Evolutionary conservation across 2,329 filamentous ascomycete species (phyloP), one percentile per base, ranked within the genome.

Genomic region (Curvularia hawaiiensis): DNA sequence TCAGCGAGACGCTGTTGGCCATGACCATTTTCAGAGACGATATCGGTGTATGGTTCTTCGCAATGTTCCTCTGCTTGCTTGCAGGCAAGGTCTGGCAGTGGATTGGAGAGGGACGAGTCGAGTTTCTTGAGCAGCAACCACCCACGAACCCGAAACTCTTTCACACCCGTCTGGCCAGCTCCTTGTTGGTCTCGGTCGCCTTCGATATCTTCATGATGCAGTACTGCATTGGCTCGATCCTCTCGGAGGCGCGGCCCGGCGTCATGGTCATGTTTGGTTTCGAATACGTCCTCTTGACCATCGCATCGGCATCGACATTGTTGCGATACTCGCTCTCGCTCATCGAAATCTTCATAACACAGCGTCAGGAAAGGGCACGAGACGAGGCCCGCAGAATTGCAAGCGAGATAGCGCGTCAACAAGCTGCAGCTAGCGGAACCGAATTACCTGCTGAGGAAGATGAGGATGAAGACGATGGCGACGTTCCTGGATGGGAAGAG

Each of bases 221-320:
- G 48, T 97, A 97, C 75, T 89, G 90, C 57, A 83, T 96, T 60
- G 85, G 88, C 28, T 91, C 90, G 0, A 93, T 98, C 31, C 87
- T 97, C 49, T 88, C 90, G 56, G 88, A 96, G 73, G 91, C 94
- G 2, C 85, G 90, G n/a, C 92, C 94, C 0, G 95, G 96, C 58
- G 98, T 99, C 90, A 99, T 98, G 92, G 92, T 99, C 62, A 98
- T 99, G 92, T 99, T 99, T 71, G 87, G 96, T 6, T 99, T 99
- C 68, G 95, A 99, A 76, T 98, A 98, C 72, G 93, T 94, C 38
- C 88, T 99, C 43, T 80, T 98, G 59, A 84, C 87, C 2, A 89
- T 96, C 10, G 88, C 88, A 50, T 96, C 94, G 0, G 82, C 87
- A 51, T 92, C 94, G 47, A 97, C 92, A 0, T 84, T 86, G 2